Evolutionary conservation across 2,329 filamentous ascomycete genomes (phyloP), one percentile per base, ranked within the genome.

Genomic region (Alternaria ventricosa): DNA sequence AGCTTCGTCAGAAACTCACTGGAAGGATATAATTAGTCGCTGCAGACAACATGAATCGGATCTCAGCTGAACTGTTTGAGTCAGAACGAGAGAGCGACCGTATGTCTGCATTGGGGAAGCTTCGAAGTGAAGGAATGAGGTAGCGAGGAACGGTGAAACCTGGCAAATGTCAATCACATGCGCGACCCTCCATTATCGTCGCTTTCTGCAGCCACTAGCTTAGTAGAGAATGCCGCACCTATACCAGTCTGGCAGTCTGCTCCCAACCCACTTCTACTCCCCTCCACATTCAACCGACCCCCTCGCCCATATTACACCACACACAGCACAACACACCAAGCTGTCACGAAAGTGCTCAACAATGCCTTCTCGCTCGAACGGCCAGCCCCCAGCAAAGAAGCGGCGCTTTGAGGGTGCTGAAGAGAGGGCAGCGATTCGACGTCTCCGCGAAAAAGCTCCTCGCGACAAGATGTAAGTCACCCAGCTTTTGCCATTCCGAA

Each of bases 61-160:
- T 18, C 36, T 41, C 15, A 0, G 5, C 15, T 18, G n/a, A 0
- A 11, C 9, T 41, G 2, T 1, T 1, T 41, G 3, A 0, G 9
- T 18, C 36, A 41, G 4, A 18, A 41, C 9, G 36, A 41, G n/a
- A 41, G 36, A 41, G 36, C 15, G 15, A 41, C 9, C n/a, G n/a
- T 18, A 41, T 41, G 4, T 41, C 15, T 41, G 36, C 1, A 41
- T 18, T 9, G 36, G 36, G 36, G n/a, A 18, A 41, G 36, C 36
- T 41, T 41, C 36, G n/a, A 9, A 41, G 36, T 11, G 36, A 41
- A 41, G 15, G 8, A 18, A 41, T 41, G 36, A 1, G 36, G 36
- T 41, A 41, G 36, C 36, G 4, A 41, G 1, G n/a, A 6, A 41
- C n/a, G n/a, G 36, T 41, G 36, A 41, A 41, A 41, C n/a, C 9